A percentile compares a stretch with the other conserved stretches of the same genome.
Evolutionary conservation across 1,284 basidiomycete genomes (phyloP).

Genomic region (Ceratobasidium sp.): DNA sequence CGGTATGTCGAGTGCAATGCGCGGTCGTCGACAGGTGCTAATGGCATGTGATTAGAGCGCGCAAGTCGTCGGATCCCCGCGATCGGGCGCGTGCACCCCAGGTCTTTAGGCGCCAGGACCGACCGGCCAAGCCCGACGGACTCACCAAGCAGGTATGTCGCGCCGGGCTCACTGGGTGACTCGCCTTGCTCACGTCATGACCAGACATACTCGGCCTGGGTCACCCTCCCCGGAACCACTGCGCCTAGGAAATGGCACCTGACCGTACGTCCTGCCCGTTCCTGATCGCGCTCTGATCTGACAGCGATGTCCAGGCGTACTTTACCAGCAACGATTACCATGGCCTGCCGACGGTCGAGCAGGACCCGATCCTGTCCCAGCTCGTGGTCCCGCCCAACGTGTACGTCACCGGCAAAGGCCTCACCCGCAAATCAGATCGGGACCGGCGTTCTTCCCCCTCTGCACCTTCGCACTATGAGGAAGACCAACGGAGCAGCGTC

Average conservation of each 20-base stretch:
- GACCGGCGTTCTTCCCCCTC: conserved; percentile 17
- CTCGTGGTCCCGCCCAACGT: conserved; percentile 40
- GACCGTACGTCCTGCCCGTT: conserved; percentile 34
- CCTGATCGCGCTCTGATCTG: neutral
- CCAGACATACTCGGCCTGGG: conserved; percentile 43
- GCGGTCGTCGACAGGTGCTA: neutral
- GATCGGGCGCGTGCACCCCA: conserved; percentile 31
- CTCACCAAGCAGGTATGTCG: conserved; percentile 42
- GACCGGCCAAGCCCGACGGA: conserved; percentile 42
- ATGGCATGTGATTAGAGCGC: conserved; percentile 26
- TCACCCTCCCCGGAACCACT: conserved; percentile 38
- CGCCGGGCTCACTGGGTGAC: neutral
- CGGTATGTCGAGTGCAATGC: neutral
- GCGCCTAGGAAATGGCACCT: conserved; percentile 43
- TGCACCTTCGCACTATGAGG: neutral
- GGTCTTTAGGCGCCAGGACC: conserved; percentile 42
- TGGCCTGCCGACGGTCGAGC: conserved; percentile 41
- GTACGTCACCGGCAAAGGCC: conserved; percentile 45
- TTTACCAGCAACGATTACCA: conserved; percentile 41
- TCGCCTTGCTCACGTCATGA: neutral
- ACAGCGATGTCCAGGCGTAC: conserved; percentile 36
- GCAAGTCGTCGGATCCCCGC: conserved; percentile 38
- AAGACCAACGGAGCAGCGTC: conserved; percentile 27
- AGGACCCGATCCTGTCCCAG: conserved; percentile 41
- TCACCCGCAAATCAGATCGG: conserved; percentile 44